Base-by-base conservation (phyloP, 495 filamentous ascomycete genomes). In the Aspergillus carlsbadensis region DNA sequence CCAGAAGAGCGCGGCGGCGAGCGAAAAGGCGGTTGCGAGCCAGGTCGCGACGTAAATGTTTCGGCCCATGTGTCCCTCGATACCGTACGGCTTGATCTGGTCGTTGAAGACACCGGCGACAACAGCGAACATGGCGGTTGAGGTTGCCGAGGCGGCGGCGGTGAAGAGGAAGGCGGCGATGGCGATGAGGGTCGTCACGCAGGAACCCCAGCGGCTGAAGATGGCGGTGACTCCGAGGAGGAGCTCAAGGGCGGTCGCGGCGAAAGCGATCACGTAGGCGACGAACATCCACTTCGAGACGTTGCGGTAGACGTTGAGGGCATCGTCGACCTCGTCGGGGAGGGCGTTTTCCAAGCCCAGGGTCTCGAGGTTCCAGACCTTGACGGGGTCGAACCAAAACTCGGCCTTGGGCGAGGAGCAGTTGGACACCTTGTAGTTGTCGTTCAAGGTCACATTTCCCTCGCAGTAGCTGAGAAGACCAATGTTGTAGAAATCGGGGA, bases 401-500 rank as follows among this genome's bases (percentile, higher is more conserved):
- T 84, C 68, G 4, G 82, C 70, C 71, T 88, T 68, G 50, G 76
- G 81, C 37, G 71, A 64, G 8, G 83, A 83, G 77, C 85, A 88
- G 54, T 64, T 74, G 37, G 66, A 71, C 57, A 74, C 70, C 20
- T 73, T 61, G 58, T 65, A 68, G 6, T 65, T 56, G 36, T 60
- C 60, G 58, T 59, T 67, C 42, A 68, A 77, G 34, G 72, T 80
- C 75, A 86, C 85, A 49, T 78, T 72, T 41, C 84, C 82, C 14
- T 80, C 76, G 78, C 94, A 98, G 82, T 92, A 97, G 66, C 88
- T 87, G 88, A 88, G 96, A 24, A 98, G 78, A 58, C 82, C 82
- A 66, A 96, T 79, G 48, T 84, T 80, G 81, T 98, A 98, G 65
- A 85, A 82, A 70, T 95, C 86, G 50, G 77, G 79, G 40, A 98